phyloP scores from a whole-genome alignment of 352 stramenopile species.

The Paralagenidium karlingii region DNA sequence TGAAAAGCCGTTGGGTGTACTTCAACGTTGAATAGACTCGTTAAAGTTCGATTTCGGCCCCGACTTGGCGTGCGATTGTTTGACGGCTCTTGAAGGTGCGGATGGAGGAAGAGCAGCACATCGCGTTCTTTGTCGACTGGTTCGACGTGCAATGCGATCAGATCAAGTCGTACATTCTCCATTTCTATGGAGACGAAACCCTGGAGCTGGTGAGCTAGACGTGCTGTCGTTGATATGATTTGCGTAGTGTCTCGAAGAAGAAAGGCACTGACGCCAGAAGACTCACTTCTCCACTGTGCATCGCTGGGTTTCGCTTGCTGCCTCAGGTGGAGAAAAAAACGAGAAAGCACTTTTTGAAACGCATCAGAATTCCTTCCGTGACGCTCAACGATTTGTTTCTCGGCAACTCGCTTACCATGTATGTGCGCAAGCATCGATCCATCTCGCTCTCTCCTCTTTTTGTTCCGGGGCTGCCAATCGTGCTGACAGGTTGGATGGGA shows the following conservation, averaged over 20 bases:
- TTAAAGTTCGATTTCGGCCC: not conserved
- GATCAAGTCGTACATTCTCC: slow-evolving; percentile 55
- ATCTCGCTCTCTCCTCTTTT: not conserved
- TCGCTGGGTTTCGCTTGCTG: no score
- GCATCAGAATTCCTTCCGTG: slow-evolving; percentile 57
- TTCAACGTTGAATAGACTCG: not conserved
- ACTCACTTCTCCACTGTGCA: no score
- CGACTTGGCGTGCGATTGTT: not conserved
- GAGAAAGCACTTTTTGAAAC: slow-evolving; percentile 61
- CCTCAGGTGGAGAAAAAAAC: slow-evolving; percentile 42
- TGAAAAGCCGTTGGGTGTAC: slow-evolving; percentile 1
- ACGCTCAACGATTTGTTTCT: slow-evolving; percentile 51
- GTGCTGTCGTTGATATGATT: not conserved
- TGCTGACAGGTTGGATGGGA: no score
- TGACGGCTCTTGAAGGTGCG: not conserved
- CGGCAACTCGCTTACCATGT: slow-evolving; percentile 58
- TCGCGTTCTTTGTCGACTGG: slow-evolving; percentile 73
- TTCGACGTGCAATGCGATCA: slow-evolving; percentile 57
- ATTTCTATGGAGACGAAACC: slow-evolving; percentile 59
- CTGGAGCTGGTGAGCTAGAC: slow-evolving; percentile 53
- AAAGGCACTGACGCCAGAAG: not conserved
- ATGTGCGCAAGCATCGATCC: slow-evolving; percentile 1
- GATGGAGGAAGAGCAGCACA: slow-evolving; percentile 43
- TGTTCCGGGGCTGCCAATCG: no score
- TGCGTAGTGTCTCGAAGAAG: not conserved